These are phyloP conservation scores for Leishmania mexicana DNA, from an alignment of 208 protist genomes.

Conservation along the genomic window DNA sequence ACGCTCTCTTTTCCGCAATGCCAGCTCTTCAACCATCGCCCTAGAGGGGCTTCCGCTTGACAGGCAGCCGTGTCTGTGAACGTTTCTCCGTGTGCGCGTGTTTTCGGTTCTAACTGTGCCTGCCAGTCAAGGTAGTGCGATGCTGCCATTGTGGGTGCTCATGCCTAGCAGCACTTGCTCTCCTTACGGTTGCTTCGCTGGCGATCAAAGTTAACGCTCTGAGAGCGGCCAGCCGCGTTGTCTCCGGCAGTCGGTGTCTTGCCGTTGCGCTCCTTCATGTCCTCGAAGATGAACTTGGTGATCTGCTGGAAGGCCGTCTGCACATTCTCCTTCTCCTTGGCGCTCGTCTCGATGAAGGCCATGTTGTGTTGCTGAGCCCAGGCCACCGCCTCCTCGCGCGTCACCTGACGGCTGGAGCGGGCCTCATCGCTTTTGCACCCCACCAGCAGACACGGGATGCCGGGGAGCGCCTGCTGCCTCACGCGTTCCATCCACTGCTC, in stretches of 20 bases:
- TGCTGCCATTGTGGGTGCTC: not conserved
- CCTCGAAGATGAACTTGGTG: conserved; percentile 87
- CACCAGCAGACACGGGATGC: conserved; percentile 95
- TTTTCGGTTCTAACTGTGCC: not conserved
- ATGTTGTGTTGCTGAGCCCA: conserved; percentile 90
- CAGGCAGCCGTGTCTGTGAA: not conserved
- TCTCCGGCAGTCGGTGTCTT: conserved; percentile 36
- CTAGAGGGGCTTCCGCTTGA: not conserved
- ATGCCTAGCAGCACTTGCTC: conserved; percentile 31
- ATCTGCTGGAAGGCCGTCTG: conserved; percentile 93
- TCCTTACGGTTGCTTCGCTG: conserved; percentile 16
- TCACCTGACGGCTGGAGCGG: conserved; percentile 77
- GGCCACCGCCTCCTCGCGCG: conserved; percentile 78
- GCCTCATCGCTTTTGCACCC: conserved; percentile 98
- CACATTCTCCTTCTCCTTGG: conserved; percentile 93
- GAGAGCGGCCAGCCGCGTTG: conserved; percentile 45
- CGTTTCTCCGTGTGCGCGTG: not conserved
- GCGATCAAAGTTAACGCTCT: conserved; percentile 65
- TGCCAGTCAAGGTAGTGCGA: not conserved
- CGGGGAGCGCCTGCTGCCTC: conserved; percentile 86
- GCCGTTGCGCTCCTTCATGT: conserved; percentile 88
- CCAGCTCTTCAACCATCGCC: too few relatives aligned
- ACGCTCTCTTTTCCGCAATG: not conserved
- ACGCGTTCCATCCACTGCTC: conserved; percentile 98
- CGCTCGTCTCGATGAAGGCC: conserved; percentile 90